These are phyloP conservation scores for Oldenlandia corymbosa DNA, from an alignment of 257 asterid genomes.

Conservation along the genomic window DNA sequence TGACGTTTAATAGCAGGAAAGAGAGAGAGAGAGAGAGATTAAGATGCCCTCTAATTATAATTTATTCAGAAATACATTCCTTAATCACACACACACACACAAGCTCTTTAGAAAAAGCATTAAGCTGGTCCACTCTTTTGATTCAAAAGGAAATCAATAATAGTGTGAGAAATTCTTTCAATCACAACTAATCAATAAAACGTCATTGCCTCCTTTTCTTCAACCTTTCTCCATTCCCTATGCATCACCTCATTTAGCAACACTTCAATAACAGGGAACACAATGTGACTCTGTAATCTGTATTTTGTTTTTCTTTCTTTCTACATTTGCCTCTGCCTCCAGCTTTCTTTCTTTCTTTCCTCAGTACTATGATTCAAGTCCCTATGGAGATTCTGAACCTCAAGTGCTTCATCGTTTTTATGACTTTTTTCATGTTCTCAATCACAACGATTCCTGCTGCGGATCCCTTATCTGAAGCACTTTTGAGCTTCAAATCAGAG, in stretches of 20 bases:
- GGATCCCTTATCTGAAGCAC: slow-evolving; percentile 78
- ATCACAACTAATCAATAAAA: slow-evolving; percentile 25
- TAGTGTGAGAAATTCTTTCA: slow-evolving; percentile 14
- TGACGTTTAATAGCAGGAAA: not conserved
- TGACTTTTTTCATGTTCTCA: slow-evolving; percentile 24
- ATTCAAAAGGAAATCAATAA: slow-evolving; percentile 41
- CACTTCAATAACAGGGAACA: slow-evolving; percentile 14
- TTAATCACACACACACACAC: too few relatives aligned
- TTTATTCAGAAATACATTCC: too few relatives aligned
- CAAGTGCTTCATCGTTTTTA: slow-evolving; percentile 26
- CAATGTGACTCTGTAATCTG: slow-evolving; percentile 15
- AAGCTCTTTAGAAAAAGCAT: slow-evolving; percentile 29
- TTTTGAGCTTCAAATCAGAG: slow-evolving; percentile 69
- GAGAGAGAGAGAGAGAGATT: slow-evolving; percentile 20
- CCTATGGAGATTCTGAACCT: slow-evolving; percentile 74
- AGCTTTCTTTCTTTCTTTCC: slow-evolving; percentile 16
- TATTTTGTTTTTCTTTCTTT: not conserved
- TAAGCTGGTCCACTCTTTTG: slow-evolving; percentile 38
- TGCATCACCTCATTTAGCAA: slow-evolving; percentile 42
- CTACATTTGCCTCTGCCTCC: slow-evolving; percentile 2
- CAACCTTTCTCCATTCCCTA: slow-evolving; percentile 68
- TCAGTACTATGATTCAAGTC: slow-evolving; percentile 44
- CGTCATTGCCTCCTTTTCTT: slow-evolving; percentile 25
- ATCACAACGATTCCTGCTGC: slow-evolving; percentile 26
- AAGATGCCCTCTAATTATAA: slow-evolving; percentile 14